phyloP scores from a whole-genome alignment of 257 asterid species.

The Solanum microdontum region DNA sequence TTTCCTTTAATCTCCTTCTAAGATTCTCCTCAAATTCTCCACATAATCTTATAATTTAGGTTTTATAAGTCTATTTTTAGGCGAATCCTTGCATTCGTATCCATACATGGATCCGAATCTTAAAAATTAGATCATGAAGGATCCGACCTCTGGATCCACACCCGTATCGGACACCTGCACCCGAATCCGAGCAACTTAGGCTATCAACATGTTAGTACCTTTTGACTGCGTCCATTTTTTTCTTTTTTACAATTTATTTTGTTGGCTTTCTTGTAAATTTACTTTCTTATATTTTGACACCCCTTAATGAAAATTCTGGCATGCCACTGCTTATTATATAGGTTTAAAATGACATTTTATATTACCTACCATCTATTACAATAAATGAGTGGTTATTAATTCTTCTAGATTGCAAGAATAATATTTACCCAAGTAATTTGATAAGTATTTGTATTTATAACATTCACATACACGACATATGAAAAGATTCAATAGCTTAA shows the following conservation, averaged over 20 bases:
- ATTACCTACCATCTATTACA: neutral
- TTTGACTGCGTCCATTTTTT: neutral
- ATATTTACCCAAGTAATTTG: neutral
- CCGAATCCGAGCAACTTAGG: neutral
- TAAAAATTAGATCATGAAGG: neutral
- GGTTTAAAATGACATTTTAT: neutral
- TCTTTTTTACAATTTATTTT: neutral
- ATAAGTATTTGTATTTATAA: neutral
- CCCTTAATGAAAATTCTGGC: neutral
- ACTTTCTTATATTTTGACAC: neutral
- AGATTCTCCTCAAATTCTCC: no score
- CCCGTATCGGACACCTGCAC: neutral
- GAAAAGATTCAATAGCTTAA: neutral
- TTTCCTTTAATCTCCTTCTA: no score
- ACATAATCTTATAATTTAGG: no score
- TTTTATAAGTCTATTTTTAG: no score
- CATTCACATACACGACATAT: neutral
- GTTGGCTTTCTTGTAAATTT: neutral
- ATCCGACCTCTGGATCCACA: neutral
- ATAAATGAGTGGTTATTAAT: neutral
- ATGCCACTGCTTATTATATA: neutral
- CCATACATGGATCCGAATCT: neutral
- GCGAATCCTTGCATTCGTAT: no score
- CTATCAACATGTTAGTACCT: neutral
- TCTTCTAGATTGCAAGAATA: neutral